Evolutionary conservation across 352 stramenopile species (phyloP).

Genomic region (Pythium apleroticum): DNA sequence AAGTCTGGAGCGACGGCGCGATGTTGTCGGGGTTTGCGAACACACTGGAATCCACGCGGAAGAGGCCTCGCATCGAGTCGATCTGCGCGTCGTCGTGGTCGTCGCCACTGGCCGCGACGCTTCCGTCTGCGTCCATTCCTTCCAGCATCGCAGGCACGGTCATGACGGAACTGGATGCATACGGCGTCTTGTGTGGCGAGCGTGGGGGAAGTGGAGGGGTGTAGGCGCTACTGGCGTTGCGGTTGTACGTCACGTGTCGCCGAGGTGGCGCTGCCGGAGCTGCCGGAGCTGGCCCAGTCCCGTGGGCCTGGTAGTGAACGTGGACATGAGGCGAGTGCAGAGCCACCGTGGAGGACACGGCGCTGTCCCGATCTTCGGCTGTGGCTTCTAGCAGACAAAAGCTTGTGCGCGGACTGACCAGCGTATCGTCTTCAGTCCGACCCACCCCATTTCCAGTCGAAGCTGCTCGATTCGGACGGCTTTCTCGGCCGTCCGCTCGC

Average conservation of each 20-base stretch:
- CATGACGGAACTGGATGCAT: conserved; percentile 17
- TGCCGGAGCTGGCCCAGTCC: neutral
- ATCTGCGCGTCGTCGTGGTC: conserved; percentile 17
- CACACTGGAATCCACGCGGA: conserved; percentile 59
- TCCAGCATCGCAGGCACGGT: conserved; percentile 23
- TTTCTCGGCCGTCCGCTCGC: neutral
- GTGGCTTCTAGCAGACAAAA: conserved; percentile 62
- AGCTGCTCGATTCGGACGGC: conserved; percentile 3
- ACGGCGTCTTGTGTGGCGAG: conserved; percentile 16
- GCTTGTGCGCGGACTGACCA: conserved; percentile 49
- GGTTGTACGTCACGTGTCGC: neutral
- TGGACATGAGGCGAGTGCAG: conserved; percentile 6
- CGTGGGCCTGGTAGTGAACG: neutral
- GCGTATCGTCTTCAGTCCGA: conserved; percentile 14
- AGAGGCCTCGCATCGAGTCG: conserved; percentile 65
- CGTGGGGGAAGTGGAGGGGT: neutral
- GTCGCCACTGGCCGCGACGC: conserved; percentile 14
- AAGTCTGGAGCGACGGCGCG: conserved; percentile 68
- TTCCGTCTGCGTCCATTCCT: conserved; percentile 12
- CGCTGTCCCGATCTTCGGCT: conserved; percentile 23
- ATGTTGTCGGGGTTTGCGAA: conserved; percentile 80
- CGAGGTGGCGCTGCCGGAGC: neutral
- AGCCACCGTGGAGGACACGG: conserved; percentile 3
- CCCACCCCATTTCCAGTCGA: neutral
- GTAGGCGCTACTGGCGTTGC: neutral